These are phyloP conservation scores for Parmelia sp. DNA, from an alignment of 495 filamentous ascomycete genomes.

Conservation along the genomic window DNA sequence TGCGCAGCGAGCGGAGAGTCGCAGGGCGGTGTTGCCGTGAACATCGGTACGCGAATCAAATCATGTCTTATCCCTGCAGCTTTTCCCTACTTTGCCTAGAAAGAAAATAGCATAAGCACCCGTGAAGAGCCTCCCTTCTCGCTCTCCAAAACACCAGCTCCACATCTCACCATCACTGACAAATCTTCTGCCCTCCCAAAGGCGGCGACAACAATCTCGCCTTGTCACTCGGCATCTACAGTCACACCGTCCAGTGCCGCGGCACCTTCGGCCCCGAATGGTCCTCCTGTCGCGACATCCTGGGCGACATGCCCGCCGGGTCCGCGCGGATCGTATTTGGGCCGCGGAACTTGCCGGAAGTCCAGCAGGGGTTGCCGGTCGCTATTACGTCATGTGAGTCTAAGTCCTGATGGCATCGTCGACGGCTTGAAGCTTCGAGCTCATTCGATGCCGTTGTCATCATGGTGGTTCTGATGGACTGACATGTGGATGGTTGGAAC, in stretches of 20 bases:
- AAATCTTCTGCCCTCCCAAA: background rate
- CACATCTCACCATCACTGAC: too few relatives aligned
- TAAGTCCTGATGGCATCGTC: background rate
- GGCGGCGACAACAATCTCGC: conserved; percentile 9
- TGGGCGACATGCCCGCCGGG: conserved; percentile 6
- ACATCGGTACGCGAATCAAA: background rate
- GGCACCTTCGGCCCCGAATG: background rate
- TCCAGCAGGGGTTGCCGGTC: conserved; percentile 9
- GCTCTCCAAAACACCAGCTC: too few relatives aligned
- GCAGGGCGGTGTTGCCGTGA: background rate
- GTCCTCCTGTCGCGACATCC: background rate
- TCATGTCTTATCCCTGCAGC: background rate
- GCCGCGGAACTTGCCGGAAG: background rate
- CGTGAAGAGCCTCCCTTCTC: too few relatives aligned
- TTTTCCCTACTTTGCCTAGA: background rate
- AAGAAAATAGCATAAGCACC: background rate
- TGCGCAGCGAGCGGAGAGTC: background rate
- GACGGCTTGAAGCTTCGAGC: too few relatives aligned
- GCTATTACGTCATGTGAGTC: background rate
- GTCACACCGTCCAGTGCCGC: background rate
- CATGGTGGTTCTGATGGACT: background rate
- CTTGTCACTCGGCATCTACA: background rate
- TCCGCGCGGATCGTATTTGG: background rate
- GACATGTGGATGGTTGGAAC: background rate
- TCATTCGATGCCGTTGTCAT: too few relatives aligned